Conservation (phyloP, 768 basidiomycete species). For the Lepiota subincarnata region DNA sequence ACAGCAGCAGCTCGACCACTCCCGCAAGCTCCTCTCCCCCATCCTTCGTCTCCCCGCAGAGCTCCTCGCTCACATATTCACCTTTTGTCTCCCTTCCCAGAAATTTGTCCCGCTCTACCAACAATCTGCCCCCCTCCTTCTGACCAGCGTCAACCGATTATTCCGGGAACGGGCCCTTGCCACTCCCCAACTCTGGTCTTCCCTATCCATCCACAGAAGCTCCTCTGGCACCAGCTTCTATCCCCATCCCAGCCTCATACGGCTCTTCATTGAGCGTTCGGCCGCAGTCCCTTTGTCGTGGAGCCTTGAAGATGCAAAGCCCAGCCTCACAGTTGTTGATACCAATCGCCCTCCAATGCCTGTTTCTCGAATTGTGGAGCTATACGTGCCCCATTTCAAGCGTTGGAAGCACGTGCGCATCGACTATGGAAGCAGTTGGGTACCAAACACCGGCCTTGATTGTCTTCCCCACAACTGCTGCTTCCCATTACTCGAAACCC, state of each 20-base stretch:
- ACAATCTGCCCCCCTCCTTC: constrained; percentile 9
- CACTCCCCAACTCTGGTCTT: constrained; percentile 20
- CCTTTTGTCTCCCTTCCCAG: constrained; percentile 11
- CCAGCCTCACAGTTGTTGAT: constrained; percentile 12
- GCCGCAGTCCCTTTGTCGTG: constrained; percentile 22
- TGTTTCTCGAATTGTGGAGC: constrained; percentile 19
- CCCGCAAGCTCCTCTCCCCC: constrained; percentile 11
- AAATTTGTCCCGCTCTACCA: constrained; percentile 9
- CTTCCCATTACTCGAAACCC: constrained; percentile 22
- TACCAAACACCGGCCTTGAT: constrained; percentile 14
- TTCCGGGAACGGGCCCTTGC: constrained; percentile 14
- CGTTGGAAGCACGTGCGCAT: constrained; percentile 24
- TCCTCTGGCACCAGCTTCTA: constrained; percentile 9
- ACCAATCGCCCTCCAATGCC: constrained; percentile 12
- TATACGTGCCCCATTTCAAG: constrained; percentile 22
- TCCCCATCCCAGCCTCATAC: constrained; percentile 9
- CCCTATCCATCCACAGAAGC: constrained; percentile 16
- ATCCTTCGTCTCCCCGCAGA: constrained; percentile 8
- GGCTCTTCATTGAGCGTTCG: constrained; percentile 24
- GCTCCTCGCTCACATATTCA: constrained; percentile 8
- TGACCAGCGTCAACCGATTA: constrained; percentile 11
- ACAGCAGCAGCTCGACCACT: constrained; percentile 11
- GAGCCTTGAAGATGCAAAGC: constrained; percentile 17
- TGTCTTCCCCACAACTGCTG: constrained; percentile 11
- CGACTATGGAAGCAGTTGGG: constrained; percentile 18